Evolutionary conservation across 345 rosid genomes (phyloP).

Genomic region (Heritiera fomes): DNA sequence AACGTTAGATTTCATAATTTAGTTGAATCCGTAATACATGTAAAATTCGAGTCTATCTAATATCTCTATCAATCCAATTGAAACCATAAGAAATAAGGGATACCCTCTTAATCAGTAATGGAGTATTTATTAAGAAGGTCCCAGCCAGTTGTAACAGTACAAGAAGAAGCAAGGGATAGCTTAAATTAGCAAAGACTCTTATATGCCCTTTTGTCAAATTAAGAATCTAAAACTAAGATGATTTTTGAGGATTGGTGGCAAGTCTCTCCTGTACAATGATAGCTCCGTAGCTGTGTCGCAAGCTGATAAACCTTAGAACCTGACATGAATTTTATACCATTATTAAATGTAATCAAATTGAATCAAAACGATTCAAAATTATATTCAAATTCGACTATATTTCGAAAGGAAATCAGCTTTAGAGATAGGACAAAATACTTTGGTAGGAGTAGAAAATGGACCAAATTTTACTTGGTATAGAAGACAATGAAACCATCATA

Average conservation of each 20-base stretch:
- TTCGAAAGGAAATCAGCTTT: background rate
- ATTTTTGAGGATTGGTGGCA: background rate
- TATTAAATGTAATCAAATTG: background rate
- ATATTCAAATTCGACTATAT: too few relatives aligned
- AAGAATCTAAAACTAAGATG: background rate
- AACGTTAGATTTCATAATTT: too few relatives aligned
- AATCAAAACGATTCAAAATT: too few relatives aligned
- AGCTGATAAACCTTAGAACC: background rate
- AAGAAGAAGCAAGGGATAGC: background rate
- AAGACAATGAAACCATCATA: background rate
- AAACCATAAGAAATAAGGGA: too few relatives aligned
- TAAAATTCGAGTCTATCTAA: too few relatives aligned
- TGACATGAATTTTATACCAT: background rate
- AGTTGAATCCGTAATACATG: too few relatives aligned
- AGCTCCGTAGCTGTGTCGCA: conserved; percentile 8
- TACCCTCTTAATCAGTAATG: too few relatives aligned
- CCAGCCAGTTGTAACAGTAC: background rate
- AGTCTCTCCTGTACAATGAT: background rate
- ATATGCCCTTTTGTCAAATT: background rate
- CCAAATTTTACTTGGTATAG: conserved; percentile 18
- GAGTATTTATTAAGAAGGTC: background rate
- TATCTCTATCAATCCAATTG: too few relatives aligned
- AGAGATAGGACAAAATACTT: background rate
- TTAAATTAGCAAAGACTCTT: background rate
- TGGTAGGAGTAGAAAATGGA: background rate